Base-by-base conservation (phyloP, 2,329 filamentous ascomycete genomes). In the Whalleya microplaca region DNA sequence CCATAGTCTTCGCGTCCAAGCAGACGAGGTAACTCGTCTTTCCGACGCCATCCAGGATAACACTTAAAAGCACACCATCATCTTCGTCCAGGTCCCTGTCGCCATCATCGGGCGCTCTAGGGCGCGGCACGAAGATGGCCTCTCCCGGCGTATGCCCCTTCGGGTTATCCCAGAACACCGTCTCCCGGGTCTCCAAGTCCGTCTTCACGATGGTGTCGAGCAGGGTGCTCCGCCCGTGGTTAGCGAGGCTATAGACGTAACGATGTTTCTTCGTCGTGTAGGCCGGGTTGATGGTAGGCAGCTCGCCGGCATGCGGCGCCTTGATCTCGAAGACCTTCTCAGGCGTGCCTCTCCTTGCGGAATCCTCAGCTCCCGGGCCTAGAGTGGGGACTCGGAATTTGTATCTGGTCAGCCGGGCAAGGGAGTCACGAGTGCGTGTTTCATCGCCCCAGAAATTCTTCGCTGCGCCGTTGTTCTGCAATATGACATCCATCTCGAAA, bases 401-500 rank as follows among this genome's bases (percentile, higher is more conserved):
- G 62, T 79, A 79, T 18, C 83, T 74, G 12, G 72, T 71, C 5
- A 85, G 70, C 14, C 70, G 70, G 2, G 72, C 71, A 23, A 74
- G 71, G 3, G 69, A 65, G 9, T 71, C 74, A 19, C 74, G 70
- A 47, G 72, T 68, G 2, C 72, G 71, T 1, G 73, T 72, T 10
- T 77, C 71, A 14, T 78, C 71, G n/a, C 72, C 66, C 72, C 74
- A 78, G 56, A 76, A 80, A 19, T 71, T 74, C 56, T 70, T 67
- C 1, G 77, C 74, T 0, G 78, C 79, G 6, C 74, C 75, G 27
- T 84, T 68, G 2, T 77, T 78, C 49, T 84, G 79, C 14, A 87
- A 73, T 2, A 92, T 69, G 41, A 89, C 83, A 48, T 90, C 82
- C 71, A 92, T 87, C 74, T 91, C 92, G 58, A 92, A 83, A 7